Conservation (phyloP, 331 rosid genomes). For the Phaseolus coccineus region DNA sequence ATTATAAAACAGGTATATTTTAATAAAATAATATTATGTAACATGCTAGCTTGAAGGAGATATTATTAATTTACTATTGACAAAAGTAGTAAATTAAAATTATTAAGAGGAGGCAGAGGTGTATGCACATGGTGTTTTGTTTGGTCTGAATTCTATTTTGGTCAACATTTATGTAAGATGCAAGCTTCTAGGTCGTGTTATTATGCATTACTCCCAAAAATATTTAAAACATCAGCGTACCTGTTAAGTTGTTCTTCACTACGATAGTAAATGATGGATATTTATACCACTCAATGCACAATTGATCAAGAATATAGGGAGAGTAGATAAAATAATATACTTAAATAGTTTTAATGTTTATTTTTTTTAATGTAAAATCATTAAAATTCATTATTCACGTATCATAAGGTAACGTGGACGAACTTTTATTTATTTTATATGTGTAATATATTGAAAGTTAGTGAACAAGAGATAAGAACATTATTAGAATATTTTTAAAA, state of each 20-base stretch:
- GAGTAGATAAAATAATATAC: too few relatives aligned
- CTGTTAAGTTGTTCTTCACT: neutral
- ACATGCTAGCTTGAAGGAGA: neutral
- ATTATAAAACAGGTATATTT: too few relatives aligned
- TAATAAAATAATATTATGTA: too few relatives aligned
- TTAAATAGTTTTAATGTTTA: too few relatives aligned
- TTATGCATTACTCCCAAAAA: neutral
- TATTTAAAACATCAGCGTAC: neutral
- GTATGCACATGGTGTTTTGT: neutral
- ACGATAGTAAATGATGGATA: neutral
- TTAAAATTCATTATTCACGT: too few relatives aligned
- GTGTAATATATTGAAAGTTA: too few relatives aligned
- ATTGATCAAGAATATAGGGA: too few relatives aligned
- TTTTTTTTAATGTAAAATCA: too few relatives aligned
- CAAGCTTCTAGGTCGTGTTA: neutral
- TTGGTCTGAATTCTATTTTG: neutral
- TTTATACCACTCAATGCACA: neutral
- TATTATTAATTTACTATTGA: neutral
- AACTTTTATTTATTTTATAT: too few relatives aligned
- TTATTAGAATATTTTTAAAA: too few relatives aligned
- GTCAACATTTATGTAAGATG: conserved; percentile 11
- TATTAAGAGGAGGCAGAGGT: neutral
- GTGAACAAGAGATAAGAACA: too few relatives aligned
- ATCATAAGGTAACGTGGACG: too few relatives aligned
- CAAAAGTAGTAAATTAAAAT: neutral